phyloP scores from a whole-genome alignment of 192 early-diverging fungal genomes.

The Entomortierella beljakovae region DNA sequence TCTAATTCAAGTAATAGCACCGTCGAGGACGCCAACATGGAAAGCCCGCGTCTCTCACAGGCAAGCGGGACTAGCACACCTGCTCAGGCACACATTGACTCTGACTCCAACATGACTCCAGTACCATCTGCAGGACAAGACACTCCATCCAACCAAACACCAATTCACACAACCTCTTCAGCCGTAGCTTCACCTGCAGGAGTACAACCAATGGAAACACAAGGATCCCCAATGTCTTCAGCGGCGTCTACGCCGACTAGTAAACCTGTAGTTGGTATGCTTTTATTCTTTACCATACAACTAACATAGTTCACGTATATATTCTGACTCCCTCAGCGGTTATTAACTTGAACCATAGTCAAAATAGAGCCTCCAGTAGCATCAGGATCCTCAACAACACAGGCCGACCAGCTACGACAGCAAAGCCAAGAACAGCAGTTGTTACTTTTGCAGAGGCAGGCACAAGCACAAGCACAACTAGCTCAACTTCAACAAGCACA shows the following conservation, averaged over 20 bases:
- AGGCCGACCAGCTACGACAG: neutral
- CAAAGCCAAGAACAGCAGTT: conserved; percentile 21
- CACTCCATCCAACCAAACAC: conserved; percentile 20
- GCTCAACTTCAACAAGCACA: conserved; percentile 21
- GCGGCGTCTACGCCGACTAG: conserved; percentile 21
- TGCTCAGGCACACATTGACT: conserved; percentile 8
- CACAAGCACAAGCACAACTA: conserved; percentile 25
- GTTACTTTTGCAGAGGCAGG: conserved; percentile 23
- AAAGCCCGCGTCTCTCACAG: conserved; percentile 23
- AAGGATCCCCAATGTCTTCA: conserved; percentile 13
- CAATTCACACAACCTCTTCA: conserved; percentile 1
- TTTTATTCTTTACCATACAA: conserved; percentile 19
- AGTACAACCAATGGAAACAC: neutral
- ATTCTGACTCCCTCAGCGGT: neutral
- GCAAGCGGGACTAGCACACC: conserved; percentile 33
- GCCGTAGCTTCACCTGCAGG: conserved; percentile 1
- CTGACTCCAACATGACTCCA: conserved; percentile 16
- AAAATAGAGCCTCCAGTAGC: neutral
- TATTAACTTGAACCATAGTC: neutral
- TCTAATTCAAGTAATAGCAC: conserved; percentile 45
- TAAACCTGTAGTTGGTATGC: neutral
- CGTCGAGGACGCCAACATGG: conserved; percentile 48
- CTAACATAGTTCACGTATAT: conserved; percentile 22
- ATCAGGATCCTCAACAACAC: neutral
- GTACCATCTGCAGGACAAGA: conserved; percentile 20